Evolutionary conservation across 1,284 basidiomycete species (phyloP).

Genomic region (Leccinum insolens): DNA sequence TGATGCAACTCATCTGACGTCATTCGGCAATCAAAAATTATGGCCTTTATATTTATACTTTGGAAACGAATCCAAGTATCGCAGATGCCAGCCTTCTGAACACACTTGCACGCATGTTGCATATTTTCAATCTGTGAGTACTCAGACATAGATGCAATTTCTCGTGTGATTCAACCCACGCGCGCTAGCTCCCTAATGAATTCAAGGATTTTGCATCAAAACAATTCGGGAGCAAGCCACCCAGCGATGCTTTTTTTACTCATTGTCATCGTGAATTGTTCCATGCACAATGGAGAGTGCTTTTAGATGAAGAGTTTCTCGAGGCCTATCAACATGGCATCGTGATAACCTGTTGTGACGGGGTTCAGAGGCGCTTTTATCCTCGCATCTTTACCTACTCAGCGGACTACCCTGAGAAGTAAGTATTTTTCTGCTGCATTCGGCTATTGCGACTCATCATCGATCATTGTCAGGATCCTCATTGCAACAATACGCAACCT

Average conservation of each 20-base stretch:
- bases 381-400: neutral
- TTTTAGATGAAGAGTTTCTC: neutral
- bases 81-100: neutral
- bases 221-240: neutral
- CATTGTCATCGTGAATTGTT: no score
- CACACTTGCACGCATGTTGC: neutral
- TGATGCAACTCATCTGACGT: neutral
- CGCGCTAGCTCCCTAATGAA: neutral
- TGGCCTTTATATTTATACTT: neutral
- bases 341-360: neutral
- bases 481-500: no score
- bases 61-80: neutral
- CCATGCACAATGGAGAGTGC: neutral
- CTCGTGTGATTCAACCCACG: neutral
- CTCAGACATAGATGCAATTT: neutral
- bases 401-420: no score
- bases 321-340: neutral
- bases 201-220: neutral
- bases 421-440: no score
- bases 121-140: neutral
- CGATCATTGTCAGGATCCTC: no score
- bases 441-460: no score
- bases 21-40: neutral
- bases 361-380: neutral
- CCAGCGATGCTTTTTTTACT: neutral